phyloP scores from a whole-genome alignment of 176 grass and related monocot species.

The Eragrostis nindensis region DNA sequence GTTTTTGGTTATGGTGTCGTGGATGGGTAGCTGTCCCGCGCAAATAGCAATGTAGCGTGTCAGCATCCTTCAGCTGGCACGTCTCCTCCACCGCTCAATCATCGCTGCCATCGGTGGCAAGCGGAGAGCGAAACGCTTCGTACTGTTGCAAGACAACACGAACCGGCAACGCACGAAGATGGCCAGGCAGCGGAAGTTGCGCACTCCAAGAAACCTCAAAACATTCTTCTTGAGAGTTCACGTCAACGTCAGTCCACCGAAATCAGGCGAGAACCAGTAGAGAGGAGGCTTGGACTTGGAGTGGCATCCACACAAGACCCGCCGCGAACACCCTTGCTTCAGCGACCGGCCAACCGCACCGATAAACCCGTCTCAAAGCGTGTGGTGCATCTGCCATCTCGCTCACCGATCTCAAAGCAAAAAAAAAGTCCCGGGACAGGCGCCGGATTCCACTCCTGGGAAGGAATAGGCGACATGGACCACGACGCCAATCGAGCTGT shows the following conservation, averaged over 20 bases:
- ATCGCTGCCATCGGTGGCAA: neutral
- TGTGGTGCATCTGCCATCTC: too few species aligned
- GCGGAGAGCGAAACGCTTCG: neutral
- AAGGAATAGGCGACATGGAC: neutral
- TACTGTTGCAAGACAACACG: neutral
- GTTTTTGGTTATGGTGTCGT: neutral
- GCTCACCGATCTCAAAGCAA: neutral
- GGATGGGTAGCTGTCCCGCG: constrained; percentile 1
- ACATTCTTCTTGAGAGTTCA: neutral
- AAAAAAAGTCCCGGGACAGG: neutral
- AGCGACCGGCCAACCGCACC: neutral
- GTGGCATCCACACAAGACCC: constrained; percentile 38
- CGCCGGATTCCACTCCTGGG: constrained; percentile 7
- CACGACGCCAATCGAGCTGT: neutral
- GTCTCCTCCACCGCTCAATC: neutral
- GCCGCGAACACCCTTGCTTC: constrained; percentile 18
- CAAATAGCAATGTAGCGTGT: too few species aligned
- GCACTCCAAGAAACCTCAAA: constrained; percentile 32
- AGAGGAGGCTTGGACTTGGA: constrained; percentile 30
- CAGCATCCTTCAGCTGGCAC: constrained; percentile 25
- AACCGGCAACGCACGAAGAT: neutral
- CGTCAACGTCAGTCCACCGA: constrained; percentile 31
- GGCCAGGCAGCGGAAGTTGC: constrained; percentile 2
- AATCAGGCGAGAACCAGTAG: constrained; percentile 6
- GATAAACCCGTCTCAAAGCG: neutral